Base-by-base conservation (phyloP, 2,329 filamentous ascomycete genomes). In the Penicillium sp. region DNA sequence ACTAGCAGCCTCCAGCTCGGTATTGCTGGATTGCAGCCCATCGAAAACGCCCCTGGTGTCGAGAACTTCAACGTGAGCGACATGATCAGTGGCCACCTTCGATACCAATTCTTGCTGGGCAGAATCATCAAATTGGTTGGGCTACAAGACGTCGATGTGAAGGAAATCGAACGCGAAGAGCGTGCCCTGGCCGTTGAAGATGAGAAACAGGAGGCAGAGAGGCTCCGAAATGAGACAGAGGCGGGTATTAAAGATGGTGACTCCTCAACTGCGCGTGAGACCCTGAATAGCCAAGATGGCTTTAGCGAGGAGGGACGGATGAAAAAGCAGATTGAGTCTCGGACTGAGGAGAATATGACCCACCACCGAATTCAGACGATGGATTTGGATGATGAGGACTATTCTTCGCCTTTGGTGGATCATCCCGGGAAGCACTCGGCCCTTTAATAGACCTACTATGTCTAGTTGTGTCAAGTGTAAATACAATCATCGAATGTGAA, bases 1-100 rank as follows among this genome's bases (percentile, higher is more conserved):
- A 86, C 89, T 2, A 89, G 87, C 35, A 90, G 85, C 50, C 80
- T 95, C 25, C 86, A 93, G 56, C 79, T 88, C 35, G 91, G 91
- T 3, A 82, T 95, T 37, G 90, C 90, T 0, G 92, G 91, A 0
- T 74, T 97, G 1, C 87, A 95, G 65, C 78, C 82, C 28, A 81
- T 95, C 23, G 71, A 82, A 49, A 80, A 64, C 12, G 64, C 76
- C 2, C 57, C 66, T 0, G 70, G 70, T 0, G 66, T 78, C 5
- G 86, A 89, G 66, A 89, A 87, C 58, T 73, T 87, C 46, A 77
- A 88, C 55, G 80, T 84, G 24, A 84, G 80, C 53, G 78, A 83
- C 47, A 76, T 83, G 55, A 79, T 88, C 45, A 81, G 75, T 55
- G 85, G 84, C 13, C 88, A 92, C 69, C 68, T 88, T 51, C 78